Base-by-base conservation (phyloP, 768 basidiomycete species). In the Phallus indusiatus region DNA sequence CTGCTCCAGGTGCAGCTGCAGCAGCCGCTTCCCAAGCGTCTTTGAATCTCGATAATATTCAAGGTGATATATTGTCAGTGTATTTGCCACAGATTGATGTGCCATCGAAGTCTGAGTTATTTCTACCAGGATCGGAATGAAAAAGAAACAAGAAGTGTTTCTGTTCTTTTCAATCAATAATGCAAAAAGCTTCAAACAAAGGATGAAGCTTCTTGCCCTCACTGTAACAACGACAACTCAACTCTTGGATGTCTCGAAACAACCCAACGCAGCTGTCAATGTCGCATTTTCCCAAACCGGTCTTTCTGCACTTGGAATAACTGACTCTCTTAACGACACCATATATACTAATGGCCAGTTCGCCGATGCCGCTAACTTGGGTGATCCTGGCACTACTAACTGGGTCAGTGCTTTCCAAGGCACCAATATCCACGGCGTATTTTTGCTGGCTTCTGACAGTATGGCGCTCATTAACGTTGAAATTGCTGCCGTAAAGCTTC, bases 201-300 rank as follows among this genome's bases (percentile, higher is more conserved):
- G 56, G n/a, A 59, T 67, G 50, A 59, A 61, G 18, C 21, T 20
- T 17, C 10, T 59, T 11, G 1, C 14, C 14, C 49, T 12, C 64
- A 24, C 47, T 2, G 73, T 84, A 64, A 81, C 76, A 56, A 78
- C 76, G 3, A 75, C 76, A 5, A 67, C 71, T 0, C 74, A 78
- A 61, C 72, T 77, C 35, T 60, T 75, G 47, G 57, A 52, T 22
- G 50, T 52, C 37, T 16, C 22, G 24, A 33, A 61, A 55, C 61
- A 62, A 53, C 67, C 67, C 3, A 52, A 63, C 34, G 61, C 65
- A 18, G 55, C 56, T 33, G 54, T 68, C 33, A 68, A 67, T 56
- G 46, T 68, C 17, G 67, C 65, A 1, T 68, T 68, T 53, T 64
- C 65, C 2, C 61, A 64, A 49, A 60, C 60, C 14, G 67, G 80